Evolutionary conservation across 768 basidiomycete genomes (phyloP).

Genomic region (Naganishia friedmannii): DNA sequence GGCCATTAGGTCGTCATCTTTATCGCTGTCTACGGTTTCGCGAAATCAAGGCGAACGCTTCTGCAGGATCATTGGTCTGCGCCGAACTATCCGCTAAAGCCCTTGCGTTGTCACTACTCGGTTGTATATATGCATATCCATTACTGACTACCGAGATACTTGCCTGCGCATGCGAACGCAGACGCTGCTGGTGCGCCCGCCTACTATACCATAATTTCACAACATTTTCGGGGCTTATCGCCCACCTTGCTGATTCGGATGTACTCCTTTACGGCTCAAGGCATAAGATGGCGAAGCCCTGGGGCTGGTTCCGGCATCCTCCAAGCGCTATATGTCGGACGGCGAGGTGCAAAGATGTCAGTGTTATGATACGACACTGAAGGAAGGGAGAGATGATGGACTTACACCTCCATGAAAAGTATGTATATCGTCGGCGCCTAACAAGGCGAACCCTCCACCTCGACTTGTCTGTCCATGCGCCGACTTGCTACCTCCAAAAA

Average conservation of each 20-base stretch:
- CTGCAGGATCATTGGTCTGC: too few relatives aligned
- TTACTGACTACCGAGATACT: neutral
- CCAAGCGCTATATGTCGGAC: conserved; percentile 9
- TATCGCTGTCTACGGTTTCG: neutral
- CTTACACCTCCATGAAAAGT: conserved; percentile 47
- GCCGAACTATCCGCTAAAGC: too few relatives aligned
- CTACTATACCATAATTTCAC: neutral
- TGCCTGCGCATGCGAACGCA: neutral
- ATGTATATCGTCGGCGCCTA: conserved; percentile 46
- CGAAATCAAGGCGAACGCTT: too few relatives aligned
- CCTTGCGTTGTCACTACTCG: too few relatives aligned
- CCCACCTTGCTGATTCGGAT: neutral
- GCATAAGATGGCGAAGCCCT: conserved; percentile 30
- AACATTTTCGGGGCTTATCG: neutral
- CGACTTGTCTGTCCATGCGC: conserved; percentile 12
- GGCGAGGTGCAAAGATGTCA: too few relatives aligned
- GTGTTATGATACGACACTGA: too few relatives aligned
- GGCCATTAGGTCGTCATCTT: neutral
- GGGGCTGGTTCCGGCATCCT: conserved; percentile 30
- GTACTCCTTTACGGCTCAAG: conserved; percentile 20
- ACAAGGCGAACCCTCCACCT: conserved; percentile 37
- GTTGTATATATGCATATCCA: neutral
- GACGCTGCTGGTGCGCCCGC: neutral
- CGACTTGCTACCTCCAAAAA: conserved; percentile 27
- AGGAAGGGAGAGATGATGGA: neutral